Percentiles rank a stretch among this genome's conserved stretches.
Conservation (phyloP, 768 basidiomycete species). For the Serendipita sp. region DNA sequence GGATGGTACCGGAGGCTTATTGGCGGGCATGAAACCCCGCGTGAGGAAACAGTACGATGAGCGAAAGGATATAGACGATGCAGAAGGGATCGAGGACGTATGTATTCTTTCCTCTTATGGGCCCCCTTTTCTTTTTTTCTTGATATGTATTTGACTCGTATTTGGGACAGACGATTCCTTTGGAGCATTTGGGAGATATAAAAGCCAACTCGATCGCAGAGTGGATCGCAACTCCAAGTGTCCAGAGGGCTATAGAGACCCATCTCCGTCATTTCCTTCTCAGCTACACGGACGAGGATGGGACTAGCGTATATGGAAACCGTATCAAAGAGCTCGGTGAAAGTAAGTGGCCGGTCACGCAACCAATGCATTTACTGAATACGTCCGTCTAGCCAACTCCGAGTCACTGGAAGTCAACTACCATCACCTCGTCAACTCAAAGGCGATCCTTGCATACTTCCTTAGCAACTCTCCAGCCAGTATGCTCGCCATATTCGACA, state of each 20-base stretch:
- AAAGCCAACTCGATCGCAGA: conserved; percentile 95
- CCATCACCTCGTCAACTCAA: conserved; percentile 81
- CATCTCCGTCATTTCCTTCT: conserved; percentile 93
- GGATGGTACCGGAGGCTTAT: conserved; percentile 41
- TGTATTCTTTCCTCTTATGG: conserved; percentile 21
- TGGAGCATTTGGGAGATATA: conserved; percentile 94
- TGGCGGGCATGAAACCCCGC: conserved; percentile 58
- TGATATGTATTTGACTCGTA: too few species aligned
- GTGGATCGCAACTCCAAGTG: conserved; percentile 90
- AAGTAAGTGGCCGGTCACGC: conserved; percentile 35
- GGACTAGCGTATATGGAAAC: conserved; percentile 84
- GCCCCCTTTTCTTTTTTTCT: too few species aligned
- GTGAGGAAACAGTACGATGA: conserved; percentile 91
- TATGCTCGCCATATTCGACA: conserved; percentile 90
- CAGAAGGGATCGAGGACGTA: conserved; percentile 79
- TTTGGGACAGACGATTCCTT: conserved; percentile 87
- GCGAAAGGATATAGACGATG: conserved; percentile 74
- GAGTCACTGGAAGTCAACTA: conserved; percentile 97
- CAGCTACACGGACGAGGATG: conserved; percentile 90
- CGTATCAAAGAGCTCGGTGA: conserved; percentile 88
- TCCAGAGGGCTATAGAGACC: conserved; percentile 74
- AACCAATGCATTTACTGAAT: not conserved
- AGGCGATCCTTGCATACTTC: conserved; percentile 94
- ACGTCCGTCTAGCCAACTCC: conserved; percentile 56
- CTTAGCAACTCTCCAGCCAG: conserved; percentile 85